Evolutionary conservation across 192 early-diverging fungal genomes (phyloP).

Genomic region (Linnemannia hyalina): DNA sequence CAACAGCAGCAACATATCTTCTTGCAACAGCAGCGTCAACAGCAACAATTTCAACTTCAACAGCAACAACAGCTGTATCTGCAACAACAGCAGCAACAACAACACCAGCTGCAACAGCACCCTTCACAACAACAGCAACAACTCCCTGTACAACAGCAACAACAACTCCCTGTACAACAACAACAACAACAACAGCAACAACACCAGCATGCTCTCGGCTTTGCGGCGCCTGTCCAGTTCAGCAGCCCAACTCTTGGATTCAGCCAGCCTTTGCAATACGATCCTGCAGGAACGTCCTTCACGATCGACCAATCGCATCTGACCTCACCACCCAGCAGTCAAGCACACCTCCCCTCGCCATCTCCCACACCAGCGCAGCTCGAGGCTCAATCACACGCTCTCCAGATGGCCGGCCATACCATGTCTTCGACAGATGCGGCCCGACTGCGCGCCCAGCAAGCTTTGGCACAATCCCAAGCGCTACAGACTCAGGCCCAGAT

Average conservation of each 20-base stretch:
- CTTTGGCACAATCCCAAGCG: slow-evolving; percentile 52
- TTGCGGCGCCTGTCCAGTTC: slow-evolving; percentile 24
- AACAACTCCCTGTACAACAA: slow-evolving; percentile 7
- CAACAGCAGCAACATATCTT: slow-evolving; percentile 24
- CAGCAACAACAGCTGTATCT: slow-evolving; percentile 12
- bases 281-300: slow-evolving; percentile 21
- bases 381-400: background rate
- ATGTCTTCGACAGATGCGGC: slow-evolving; percentile 15
- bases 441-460: slow-evolving; percentile 46
- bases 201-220: slow-evolving; percentile 25
- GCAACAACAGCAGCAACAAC: slow-evolving; percentile 25
- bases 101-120: slow-evolving; percentile 13
- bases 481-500: slow-evolving; percentile 18
- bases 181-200: slow-evolving; percentile 20
- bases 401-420: slow-evolving; percentile 11
- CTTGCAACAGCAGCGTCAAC: slow-evolving; percentile 33
- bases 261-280: slow-evolving; percentile 32
- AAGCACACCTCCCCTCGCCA: slow-evolving; percentile 14
- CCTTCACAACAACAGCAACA: slow-evolving; percentile 25
- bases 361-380: slow-evolving; percentile 6
- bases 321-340: slow-evolving; percentile 19
- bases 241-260: slow-evolving; percentile 31
- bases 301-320: slow-evolving; percentile 37
- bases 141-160: slow-evolving; percentile 1
- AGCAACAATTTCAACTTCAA: slow-evolving; percentile 6